Base-by-base conservation (phyloP, 2,329 filamentous ascomycete genomes). In the Aspergillus novoparasiticus region DNA sequence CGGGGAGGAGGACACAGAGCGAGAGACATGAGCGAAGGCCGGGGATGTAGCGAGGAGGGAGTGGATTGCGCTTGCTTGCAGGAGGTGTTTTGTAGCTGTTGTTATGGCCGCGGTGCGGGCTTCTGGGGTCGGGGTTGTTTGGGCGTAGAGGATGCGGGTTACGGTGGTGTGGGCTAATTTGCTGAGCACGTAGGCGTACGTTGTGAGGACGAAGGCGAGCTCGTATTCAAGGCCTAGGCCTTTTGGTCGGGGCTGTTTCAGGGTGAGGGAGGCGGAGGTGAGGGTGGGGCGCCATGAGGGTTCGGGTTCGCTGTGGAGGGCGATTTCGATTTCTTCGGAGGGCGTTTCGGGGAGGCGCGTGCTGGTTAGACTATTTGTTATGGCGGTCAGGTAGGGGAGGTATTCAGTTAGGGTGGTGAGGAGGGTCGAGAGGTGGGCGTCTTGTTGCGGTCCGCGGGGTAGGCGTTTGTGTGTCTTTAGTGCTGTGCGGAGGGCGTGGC, bases 381-480 rank as follows among this genome's bases (percentile, higher is more conserved):
- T 82, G 12, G 91, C 89, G 51, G 95, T 83, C 0, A 97, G 85
- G 72, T 94, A 96, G 0, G 94, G 93, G 0, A 97, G 82, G 74
- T 98, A 99, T 64, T 85, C 85, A 63, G 89, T 89, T 12, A 97
- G 75, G 45, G 88, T 86, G 39, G 88, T 84, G 60, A 92, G 83
- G 43, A 98, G 83, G 6, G 86, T 85, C 28, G 87, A 83, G 6
- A 99, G 84, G 73, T 93, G 89, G 26, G 89, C 83, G 6, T 87
- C 81, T 76, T 93, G 91, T 28, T 91, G 88, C 11, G 86, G 76
- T 21, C 72, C 74, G 10, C 90, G 84, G 4, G 91, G 85, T n/a
- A 97, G 86, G 58, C 93, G 89, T 79, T 97, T 98, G 83, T 97
- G 89, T 70, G 89, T 89, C 80, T 98, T 98, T 64, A 99, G 84